Evolutionary conservation across 2,329 filamentous ascomycete species (phyloP).

Genomic region (Metarhizium anisopliae): DNA sequence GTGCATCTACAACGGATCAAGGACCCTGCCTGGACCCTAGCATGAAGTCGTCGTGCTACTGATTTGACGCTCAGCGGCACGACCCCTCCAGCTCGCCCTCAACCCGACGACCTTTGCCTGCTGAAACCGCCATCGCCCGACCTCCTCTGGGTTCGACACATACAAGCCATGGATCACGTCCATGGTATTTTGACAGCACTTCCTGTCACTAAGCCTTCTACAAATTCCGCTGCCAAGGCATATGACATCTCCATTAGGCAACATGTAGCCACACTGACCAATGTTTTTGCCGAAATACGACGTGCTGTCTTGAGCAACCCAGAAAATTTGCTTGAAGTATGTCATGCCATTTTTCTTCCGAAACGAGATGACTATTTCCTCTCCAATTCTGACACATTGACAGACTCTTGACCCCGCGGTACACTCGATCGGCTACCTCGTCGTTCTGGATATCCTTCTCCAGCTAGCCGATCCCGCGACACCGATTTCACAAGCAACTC

Average conservation of each 20-base stretch:
- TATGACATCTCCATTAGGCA: constrained; percentile 5
- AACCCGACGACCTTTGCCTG: background rate
- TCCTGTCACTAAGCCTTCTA: background rate
- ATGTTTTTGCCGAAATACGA: background rate
- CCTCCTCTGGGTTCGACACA: background rate
- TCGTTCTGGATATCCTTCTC: constrained; percentile 34
- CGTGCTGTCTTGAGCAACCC: constrained; percentile 24
- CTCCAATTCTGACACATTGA: background rate
- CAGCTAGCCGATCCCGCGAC: constrained; percentile 15
- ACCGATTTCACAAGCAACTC: constrained; percentile 18
- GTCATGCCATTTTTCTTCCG: background rate
- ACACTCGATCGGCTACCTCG: constrained; percentile 44
- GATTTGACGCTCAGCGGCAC: background rate
- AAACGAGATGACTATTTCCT: background rate
- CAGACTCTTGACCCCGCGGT: constrained; percentile 37
- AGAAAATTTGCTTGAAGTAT: constrained; percentile 32
- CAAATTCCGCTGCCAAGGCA: background rate
- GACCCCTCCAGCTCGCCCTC: background rate
- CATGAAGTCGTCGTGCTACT: background rate
- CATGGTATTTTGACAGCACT: constrained; percentile 2
- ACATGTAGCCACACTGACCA: constrained; percentile 2
- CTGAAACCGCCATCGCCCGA: background rate
- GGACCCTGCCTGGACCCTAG: background rate
- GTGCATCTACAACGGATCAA: background rate
- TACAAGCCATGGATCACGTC: constrained; percentile 1